Conservation (phyloP, 495 filamentous ascomycete genomes). For the Hypoxylon trugodes region DNA sequence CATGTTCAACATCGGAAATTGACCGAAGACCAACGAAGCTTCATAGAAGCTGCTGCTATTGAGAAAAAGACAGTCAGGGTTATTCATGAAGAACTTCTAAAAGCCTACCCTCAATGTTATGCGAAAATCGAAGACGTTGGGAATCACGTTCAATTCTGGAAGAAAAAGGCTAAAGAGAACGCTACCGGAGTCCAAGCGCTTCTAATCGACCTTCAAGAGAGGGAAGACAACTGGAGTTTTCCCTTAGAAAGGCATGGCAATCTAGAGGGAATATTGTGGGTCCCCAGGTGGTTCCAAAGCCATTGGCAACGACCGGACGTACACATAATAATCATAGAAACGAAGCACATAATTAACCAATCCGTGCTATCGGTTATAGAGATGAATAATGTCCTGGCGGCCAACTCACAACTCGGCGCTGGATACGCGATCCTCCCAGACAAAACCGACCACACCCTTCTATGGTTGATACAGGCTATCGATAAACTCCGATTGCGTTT, state of each 20-base stretch:
- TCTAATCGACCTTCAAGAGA: conserved; percentile 41
- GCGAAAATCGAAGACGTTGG: conserved; percentile 42
- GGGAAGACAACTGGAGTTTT: conserved; percentile 43
- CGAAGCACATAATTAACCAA: conserved; percentile 42
- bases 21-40: conserved; percentile 39
- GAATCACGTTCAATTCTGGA: conserved; percentile 42
- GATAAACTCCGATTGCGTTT: conserved; percentile 42
- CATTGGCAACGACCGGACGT: conserved; percentile 45
- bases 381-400: conserved; percentile 42
- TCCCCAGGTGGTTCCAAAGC: conserved; percentile 40
- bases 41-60: conserved; percentile 40
- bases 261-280: conserved; percentile 44
- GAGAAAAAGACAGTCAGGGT: conserved; percentile 40
- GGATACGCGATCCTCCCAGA: conserved; percentile 44
- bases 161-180: conserved; percentile 42
- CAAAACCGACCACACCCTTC: conserved; percentile 39
- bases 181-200: conserved; percentile 45
- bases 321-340: conserved; percentile 43
- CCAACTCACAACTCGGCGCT: conserved; percentile 40
- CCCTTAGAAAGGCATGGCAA: conserved; percentile 37
- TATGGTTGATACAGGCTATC: conserved; percentile 42
- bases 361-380: conserved; percentile 42
- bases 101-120: conserved; percentile 31
- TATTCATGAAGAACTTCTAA: conserved; percentile 41
- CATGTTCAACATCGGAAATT: conserved; percentile 43